Base-by-base conservation (phyloP, 495 filamentous ascomycete species). In the Xanthoparmelia taractica region DNA sequence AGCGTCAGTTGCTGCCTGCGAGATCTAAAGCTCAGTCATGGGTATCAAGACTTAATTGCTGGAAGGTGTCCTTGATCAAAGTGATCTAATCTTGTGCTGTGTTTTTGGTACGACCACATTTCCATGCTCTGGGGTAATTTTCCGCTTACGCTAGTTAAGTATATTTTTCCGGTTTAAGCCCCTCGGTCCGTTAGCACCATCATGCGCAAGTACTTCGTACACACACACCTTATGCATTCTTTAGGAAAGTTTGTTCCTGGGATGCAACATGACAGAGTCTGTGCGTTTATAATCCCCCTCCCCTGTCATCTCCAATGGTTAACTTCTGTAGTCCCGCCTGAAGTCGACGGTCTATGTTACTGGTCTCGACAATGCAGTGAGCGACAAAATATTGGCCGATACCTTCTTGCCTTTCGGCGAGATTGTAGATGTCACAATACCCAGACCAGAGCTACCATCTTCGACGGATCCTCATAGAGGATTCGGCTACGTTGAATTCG, bases 321-420 rank as follows among this genome's bases (percentile, higher is more conserved):
- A 61, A 56, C 6, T 4, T 31, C 45, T 55, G 4, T 18, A 70
- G 68, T 79, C 92, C 38, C 88, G 94, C 59, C 83, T 95, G 70
- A 96, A 96, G 73, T 80, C 87, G 23, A 98, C 94, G 37, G 78
- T 98, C 65, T 95, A 94, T 70, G 87, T 97, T 59, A 92, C 93
- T 59, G 92, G 92, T 47, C 84, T 98, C 31, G 87, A 94, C 66
- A 85, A 87, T 63, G 79, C 85, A 31, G 90, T 96, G 54, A 92
- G 86, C 17, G 73, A 80, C 29, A 78, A 83, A 37, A 87, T 85
- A 48, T 80, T 98, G 54, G 86, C 92, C 54, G 89, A 92, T 68
- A 91, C 92, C 41, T 99, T 99, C 78, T 80, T 97, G 36, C 95
- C 95, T 0, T 99, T 99, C 70, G 94, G 94, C 66, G 91, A 96